Conservation (phyloP, 1,284 basidiomycete genomes). For the Testicularia cyperi region DNA sequence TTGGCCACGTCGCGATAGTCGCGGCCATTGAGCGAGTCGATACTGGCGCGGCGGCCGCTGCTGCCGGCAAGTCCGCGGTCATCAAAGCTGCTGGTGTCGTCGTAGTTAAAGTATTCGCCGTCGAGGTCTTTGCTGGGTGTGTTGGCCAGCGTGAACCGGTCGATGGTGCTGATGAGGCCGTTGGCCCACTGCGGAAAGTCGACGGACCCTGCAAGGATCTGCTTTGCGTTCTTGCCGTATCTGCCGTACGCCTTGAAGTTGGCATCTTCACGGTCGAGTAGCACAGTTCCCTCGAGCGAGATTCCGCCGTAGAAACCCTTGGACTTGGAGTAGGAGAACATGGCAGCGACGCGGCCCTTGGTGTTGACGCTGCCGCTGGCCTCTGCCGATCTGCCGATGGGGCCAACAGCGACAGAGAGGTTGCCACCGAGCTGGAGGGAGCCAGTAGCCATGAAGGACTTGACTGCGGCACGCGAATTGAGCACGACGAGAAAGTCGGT, state of each 20-base stretch:
- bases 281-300: slow-evolving; percentile 88
- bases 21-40: slow-evolving; percentile 29
- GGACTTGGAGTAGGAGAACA: slow-evolving; percentile 87
- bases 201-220: slow-evolving; percentile 48
- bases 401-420: slow-evolving; percentile 75
- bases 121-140: slow-evolving; percentile 38
- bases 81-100: slow-evolving; percentile 32
- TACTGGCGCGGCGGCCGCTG: slow-evolving; percentile 14
- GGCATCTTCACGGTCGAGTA: slow-evolving; percentile 86
- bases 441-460: slow-evolving; percentile 91
- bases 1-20: slow-evolving; percentile 5
- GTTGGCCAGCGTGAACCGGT: slow-evolving; percentile 41
- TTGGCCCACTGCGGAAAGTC: slow-evolving; percentile 42
- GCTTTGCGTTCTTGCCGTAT: slow-evolving; percentile 36
- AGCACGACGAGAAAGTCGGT: slow-evolving; percentile 93
- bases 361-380: slow-evolving; percentile 83
- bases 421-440: slow-evolving; percentile 76
- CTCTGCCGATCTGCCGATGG: slow-evolving; percentile 90
- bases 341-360: slow-evolving; percentile 85
- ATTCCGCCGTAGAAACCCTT: slow-evolving; percentile 83
- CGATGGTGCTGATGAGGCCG: slow-evolving; percentile 36
- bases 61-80: slow-evolving; percentile 14
- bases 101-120: slow-evolving; percentile 32
- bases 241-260: slow-evolving; percentile 60
- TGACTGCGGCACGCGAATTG: slow-evolving; percentile 73